Evolutionary conservation across 257 asterid genomes (phyloP).

Genomic region (Rubia yunnanensis): DNA sequence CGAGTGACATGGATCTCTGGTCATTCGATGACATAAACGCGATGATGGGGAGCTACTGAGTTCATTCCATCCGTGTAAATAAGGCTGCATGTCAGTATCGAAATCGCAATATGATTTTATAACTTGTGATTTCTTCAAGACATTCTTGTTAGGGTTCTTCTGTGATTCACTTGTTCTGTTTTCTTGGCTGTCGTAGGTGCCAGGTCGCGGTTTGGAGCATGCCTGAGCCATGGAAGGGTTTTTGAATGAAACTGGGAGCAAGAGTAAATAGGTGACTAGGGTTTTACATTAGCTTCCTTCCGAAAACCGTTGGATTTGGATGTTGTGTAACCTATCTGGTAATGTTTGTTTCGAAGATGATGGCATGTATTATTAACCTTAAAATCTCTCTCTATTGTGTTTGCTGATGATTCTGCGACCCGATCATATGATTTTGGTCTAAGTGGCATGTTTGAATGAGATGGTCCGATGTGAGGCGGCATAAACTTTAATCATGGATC

Average conservation of each 20-base stretch:
- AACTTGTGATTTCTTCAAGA: conserved; percentile 1
- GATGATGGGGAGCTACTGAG: conserved; percentile 52
- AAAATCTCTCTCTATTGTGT: background rate
- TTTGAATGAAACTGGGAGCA: conserved; percentile 16
- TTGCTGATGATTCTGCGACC: background rate
- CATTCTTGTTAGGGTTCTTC: background rate
- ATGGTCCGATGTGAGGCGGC: too few relatives aligned
- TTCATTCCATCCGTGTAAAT: conserved; percentile 44
- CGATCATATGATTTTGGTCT: too few relatives aligned
- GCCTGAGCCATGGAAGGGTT: conserved; percentile 49
- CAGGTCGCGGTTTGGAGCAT: conserved; percentile 28
- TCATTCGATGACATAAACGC: conserved; percentile 51
- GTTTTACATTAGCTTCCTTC: conserved; percentile 16
- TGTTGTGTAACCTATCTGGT: conserved; percentile 1
- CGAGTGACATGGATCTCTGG: conserved; percentile 66
- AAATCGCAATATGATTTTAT: background rate
- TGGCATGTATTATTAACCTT: conserved; percentile 5
- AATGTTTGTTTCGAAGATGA: conserved; percentile 22
- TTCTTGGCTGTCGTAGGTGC: conserved; percentile 30
- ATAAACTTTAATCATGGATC: too few relatives aligned
- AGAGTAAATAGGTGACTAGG: conserved; percentile 33
- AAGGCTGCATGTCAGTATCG: conserved; percentile 56
- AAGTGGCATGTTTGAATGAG: too few relatives aligned
- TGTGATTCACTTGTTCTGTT: conserved; percentile 4
- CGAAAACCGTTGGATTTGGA: conserved; percentile 4